A percentile compares a stretch with the other conserved stretches of the same genome.
These are phyloP conservation scores for Mucor sp. DNA, from an alignment of 371 early-diverging fungal species.

Conservation along the genomic window DNA sequence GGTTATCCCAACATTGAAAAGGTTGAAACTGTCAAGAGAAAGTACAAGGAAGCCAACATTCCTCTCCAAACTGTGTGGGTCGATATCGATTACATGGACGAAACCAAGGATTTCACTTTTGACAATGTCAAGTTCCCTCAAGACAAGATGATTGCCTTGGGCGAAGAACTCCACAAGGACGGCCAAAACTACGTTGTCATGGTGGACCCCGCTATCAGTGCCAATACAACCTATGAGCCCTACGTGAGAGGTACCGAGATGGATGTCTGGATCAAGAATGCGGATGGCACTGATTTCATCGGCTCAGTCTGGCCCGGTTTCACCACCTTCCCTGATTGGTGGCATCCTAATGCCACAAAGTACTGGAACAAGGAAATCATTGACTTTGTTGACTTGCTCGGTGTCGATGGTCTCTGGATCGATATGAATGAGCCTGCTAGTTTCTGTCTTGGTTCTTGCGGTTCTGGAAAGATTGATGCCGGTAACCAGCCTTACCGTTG, in stretches of 20 bases:
- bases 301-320: constrained; percentile 76
- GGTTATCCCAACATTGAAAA: constrained; percentile 64
- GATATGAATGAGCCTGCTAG: constrained; percentile 72
- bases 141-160: constrained; percentile 21
- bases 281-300: constrained; percentile 43
- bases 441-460: constrained; percentile 43
- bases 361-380: constrained; percentile 53
- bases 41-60: constrained; percentile 55
- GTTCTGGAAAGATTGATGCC: constrained; percentile 25
- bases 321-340: constrained; percentile 69
- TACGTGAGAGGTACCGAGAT: constrained; percentile 45
- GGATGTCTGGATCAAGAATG: constrained; percentile 55
- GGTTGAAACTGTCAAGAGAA: constrained; percentile 55
- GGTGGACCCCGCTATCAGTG: constrained; percentile 59
- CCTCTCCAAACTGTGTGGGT: constrained; percentile 44
- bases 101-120: constrained; percentile 50
- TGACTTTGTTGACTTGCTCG: constrained; percentile 24
- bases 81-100: constrained; percentile 32
- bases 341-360: constrained; percentile 49
- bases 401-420: constrained; percentile 68
- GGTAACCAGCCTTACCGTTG: constrained; percentile 27
- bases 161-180: constrained; percentile 12
- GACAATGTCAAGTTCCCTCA: constrained; percentile 52
- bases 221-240: constrained; percentile 37
- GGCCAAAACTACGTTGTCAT: constrained; percentile 44